Evolutionary conservation across 1,284 basidiomycete genomes (phyloP).

Genomic region (Moniliella sp.): DNA sequence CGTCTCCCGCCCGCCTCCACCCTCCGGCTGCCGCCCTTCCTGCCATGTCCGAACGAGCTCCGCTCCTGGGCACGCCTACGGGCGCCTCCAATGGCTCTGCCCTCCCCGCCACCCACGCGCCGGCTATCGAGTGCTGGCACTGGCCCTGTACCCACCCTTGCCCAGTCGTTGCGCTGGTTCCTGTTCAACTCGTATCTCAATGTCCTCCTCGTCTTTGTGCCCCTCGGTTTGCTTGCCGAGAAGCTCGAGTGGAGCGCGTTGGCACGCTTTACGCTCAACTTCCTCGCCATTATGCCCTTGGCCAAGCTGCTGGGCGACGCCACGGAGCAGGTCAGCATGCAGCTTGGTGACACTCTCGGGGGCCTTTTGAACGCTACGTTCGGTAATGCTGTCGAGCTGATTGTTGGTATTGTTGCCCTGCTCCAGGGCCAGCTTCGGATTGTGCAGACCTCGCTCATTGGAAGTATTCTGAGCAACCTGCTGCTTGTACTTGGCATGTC

Average conservation of each 20-base stretch:
- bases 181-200: slow-evolving; percentile 22
- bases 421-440: slow-evolving; percentile 30
- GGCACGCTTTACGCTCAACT: slow-evolving; percentile 26
- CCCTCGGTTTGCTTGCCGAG: slow-evolving; percentile 25
- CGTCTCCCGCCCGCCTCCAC: too few relatives aligned
- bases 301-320: slow-evolving; percentile 31
- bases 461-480: slow-evolving; percentile 28
- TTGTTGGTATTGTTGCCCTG: slow-evolving; percentile 48
- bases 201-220: slow-evolving; percentile 26
- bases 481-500: slow-evolving; percentile 27
- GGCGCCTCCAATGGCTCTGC: too few relatives aligned
- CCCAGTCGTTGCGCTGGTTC: slow-evolving; percentile 21
- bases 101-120: too few relatives aligned
- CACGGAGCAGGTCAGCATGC: slow-evolving; percentile 25
- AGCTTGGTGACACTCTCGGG: slow-evolving; percentile 27
- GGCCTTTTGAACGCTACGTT: slow-evolving; percentile 29
- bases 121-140: too few relatives aligned
- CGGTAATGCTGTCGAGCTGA: slow-evolving; percentile 29
- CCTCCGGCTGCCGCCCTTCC: too few relatives aligned
- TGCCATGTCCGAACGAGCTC: too few relatives aligned
- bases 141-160: slow-evolving; percentile 8
- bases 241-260: slow-evolving; percentile 17
- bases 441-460: slow-evolving; percentile 24
- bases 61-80: too few relatives aligned
- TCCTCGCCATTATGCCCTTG: slow-evolving; percentile 29